Base-by-base conservation (phyloP, 371 early-diverging fungal genomes). In the Racocetra persica region DNA sequence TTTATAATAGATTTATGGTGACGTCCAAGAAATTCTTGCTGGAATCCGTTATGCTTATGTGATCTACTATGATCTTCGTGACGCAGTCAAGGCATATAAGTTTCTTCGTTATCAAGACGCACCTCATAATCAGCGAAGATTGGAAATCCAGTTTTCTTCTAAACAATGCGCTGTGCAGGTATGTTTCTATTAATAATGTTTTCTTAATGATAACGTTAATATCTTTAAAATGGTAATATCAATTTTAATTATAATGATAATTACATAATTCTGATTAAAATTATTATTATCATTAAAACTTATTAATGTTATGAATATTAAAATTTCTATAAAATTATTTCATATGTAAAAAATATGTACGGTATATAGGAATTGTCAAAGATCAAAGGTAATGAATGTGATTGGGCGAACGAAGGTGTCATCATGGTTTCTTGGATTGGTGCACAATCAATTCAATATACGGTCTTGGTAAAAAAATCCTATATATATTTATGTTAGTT, bases 1-100 rank as follows among this genome's bases (percentile, higher is more conserved):
- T 18, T 22, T 75, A 20, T 55, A 59, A 11, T 22, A 76, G 76
- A 41, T n/a, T 38, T 57, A 76, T 26, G 76, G 76, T 36, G 76
- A 60, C 3, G 76, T 60, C 41, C 22, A 59, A 5, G 76, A 76
- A 59, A 76, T 76, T 36, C 28, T 59, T 60, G 36, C 26, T n/a
- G 45, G 60, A 13, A 26, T 41, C 45, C 62, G 76, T 38, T 59
- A 59, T 45, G 60, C 57, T n/a, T 76, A 60, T 22, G 45, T 60
- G 24, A 38, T 76, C 22, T 76, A 55, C 45, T 76, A 76, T 59
- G 76, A 76, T 76, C 57, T 76, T 41, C 59, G 76, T 8, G 76
- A 76, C 41, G 59, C 76, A 13, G 60, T 76, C 18, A 76, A 60
- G 24, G 76, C 76, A 18, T 38, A 60, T 20, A 16, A 41, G 7